Conservation (phyloP, 176 grass and related monocot genomes). For the Tillandsia leiboldiana region DNA sequence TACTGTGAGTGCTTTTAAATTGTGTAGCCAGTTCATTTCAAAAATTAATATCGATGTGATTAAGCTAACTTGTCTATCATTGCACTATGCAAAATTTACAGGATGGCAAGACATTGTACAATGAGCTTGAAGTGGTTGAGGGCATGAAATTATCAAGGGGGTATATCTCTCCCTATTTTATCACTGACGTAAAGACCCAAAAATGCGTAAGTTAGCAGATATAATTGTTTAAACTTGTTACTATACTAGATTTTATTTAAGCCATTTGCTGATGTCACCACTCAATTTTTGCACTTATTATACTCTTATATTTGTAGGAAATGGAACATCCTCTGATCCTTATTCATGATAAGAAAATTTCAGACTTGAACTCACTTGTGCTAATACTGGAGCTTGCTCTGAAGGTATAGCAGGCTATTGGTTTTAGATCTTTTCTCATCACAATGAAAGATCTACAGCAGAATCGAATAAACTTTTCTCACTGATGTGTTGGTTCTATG, state of each 20-base stretch:
- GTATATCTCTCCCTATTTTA: conserved; percentile 95
- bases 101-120: conserved; percentile 79
- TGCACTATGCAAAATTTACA: conserved; percentile 18
- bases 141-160: conserved; percentile 93
- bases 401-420: conserved; percentile 33
- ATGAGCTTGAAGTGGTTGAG: conserved; percentile 78
- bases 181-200: conserved; percentile 83
- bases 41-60: not conserved
- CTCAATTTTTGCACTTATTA: not conserved
- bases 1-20: conserved; percentile 44
- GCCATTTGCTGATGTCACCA: too few relatives aligned
- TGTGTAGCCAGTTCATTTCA: not conserved
- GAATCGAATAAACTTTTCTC: not conserved
- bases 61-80: not conserved
- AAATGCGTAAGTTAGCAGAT: conserved; percentile 69
- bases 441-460: not conserved
- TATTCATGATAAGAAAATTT: conserved; percentile 97
- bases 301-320: conserved; percentile 44
- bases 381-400: conserved; percentile 61
- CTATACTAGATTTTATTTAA: too few relatives aligned
- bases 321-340: conserved; percentile 76
- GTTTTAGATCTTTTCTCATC: not conserved
- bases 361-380: conserved; percentile 72
- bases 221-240: not conserved
- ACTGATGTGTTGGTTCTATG: conserved; percentile 24